A percentile compares a stretch with the other conserved stretches of the same genome.
Evolutionary conservation across 345 rosid species (phyloP).

Genomic region (Reutealis trisperma): DNA sequence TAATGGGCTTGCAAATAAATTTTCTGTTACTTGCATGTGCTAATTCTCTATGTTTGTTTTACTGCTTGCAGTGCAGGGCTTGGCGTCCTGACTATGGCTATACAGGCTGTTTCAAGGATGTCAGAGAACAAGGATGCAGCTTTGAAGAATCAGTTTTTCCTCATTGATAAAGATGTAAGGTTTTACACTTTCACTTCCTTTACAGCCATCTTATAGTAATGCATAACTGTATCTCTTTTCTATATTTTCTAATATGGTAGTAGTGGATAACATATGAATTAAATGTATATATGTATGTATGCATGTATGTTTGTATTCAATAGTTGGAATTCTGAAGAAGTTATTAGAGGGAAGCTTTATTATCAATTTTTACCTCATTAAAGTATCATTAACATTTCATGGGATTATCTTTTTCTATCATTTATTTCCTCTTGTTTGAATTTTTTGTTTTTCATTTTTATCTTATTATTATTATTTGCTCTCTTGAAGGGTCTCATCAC

Average conservation of each 20-base stretch:
- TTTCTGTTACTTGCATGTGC: neutral
- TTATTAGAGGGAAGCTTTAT: neutral
- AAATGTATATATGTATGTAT: too few species aligned
- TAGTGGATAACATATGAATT: neutral
- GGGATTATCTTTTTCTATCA: neutral
- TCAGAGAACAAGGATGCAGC: slow-evolving; percentile 59
- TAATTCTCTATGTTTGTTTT: slow-evolving; percentile 19
- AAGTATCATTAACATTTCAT: slow-evolving; percentile 3
- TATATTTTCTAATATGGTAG: neutral
- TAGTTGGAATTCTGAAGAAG: too few species aligned
- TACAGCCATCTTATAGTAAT: slow-evolving; percentile 3
- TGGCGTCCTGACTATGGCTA: slow-evolving; percentile 85
- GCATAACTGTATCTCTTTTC: neutral
- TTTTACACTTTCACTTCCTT: slow-evolving; percentile 22
- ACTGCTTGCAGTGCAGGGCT: slow-evolving; percentile 84
- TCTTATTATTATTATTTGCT: neutral
- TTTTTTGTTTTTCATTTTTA: neutral
- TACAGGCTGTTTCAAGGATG: slow-evolving; percentile 76
- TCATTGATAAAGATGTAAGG: slow-evolving; percentile 88
- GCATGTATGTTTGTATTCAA: too few species aligned
- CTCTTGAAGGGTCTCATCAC: slow-evolving; percentile 82
- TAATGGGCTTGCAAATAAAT: neutral
- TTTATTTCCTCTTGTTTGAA: slow-evolving; percentile 3
- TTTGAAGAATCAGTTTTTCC: slow-evolving; percentile 58
- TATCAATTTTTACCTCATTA: neutral